Conservation (phyloP, 192 early-diverging fungal genomes). For the Obelidium mucronatum region DNA sequence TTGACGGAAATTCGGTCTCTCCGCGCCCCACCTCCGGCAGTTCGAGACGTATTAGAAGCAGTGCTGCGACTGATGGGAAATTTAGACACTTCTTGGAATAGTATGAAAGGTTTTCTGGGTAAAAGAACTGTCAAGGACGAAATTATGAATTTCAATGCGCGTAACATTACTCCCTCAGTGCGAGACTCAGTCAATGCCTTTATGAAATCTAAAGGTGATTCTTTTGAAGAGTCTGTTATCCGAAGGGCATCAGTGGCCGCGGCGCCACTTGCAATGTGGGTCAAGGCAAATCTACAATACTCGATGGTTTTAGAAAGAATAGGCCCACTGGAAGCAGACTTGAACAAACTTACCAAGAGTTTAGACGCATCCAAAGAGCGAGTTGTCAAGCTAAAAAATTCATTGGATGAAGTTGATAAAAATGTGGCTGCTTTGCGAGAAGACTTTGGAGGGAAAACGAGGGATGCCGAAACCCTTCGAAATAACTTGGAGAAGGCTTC, state of each 20-base stretch:
- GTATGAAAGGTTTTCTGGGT: constrained; percentile 70
- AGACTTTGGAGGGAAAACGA: constrained; percentile 60
- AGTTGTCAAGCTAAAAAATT: constrained; percentile 54
- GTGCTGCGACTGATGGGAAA: constrained; percentile 67
- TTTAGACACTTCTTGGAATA: constrained; percentile 73
- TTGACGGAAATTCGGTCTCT: constrained; percentile 68
- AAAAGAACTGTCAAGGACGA: constrained; percentile 70
- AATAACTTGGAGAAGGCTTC: constrained; percentile 53
- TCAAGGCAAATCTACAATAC: constrained; percentile 69
- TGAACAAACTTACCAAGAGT: constrained; percentile 50
- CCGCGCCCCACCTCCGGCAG: constrained; percentile 66
- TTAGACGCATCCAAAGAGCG: constrained; percentile 54
- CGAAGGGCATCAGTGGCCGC: constrained; percentile 62
- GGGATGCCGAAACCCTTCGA: constrained; percentile 63
- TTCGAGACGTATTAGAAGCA: constrained; percentile 69
- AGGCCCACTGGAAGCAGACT: constrained; percentile 57
- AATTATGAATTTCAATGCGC: constrained; percentile 69
- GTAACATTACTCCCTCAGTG: constrained; percentile 52
- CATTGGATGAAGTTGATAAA: constrained; percentile 58
- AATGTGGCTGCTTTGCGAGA: constrained; percentile 56
- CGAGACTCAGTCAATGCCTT: constrained; percentile 60
- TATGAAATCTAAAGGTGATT: constrained; percentile 60
- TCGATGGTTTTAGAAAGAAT: constrained; percentile 62
- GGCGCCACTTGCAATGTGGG: constrained; percentile 68
- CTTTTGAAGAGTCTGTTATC: constrained; percentile 65